Evolutionary conservation across 352 stramenopile genomes (phyloP).

Genomic region (Achlya hypogyna): DNA sequence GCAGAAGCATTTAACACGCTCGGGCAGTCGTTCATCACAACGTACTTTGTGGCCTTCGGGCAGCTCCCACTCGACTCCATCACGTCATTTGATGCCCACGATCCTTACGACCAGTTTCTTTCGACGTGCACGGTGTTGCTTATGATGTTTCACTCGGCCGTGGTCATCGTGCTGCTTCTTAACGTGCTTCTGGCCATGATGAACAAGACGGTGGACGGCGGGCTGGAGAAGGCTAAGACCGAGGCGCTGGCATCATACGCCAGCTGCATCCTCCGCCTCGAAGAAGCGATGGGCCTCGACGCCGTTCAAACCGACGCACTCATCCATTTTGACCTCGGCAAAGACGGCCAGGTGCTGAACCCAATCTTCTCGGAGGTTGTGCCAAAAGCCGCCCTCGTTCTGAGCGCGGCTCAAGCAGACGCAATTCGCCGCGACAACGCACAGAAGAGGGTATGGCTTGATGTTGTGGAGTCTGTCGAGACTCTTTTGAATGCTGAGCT

Average conservation of each 20-base stretch:
- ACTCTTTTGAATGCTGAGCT: background rate
- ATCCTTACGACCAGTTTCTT: background rate
- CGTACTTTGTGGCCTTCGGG: conserved; percentile 18
- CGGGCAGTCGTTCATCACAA: conserved; percentile 10
- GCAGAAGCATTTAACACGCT: conserved; percentile 11
- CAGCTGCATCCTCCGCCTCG: conserved; percentile 7
- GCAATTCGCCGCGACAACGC: background rate
- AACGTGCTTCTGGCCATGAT: conserved; percentile 17
- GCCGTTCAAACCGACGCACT: background rate
- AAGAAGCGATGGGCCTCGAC: conserved; percentile 13
- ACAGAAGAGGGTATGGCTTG: background rate
- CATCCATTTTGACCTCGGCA: background rate
- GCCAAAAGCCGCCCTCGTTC: background rate
- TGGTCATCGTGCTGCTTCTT: conserved; percentile 9
- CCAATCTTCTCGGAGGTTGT: conserved; percentile 13
- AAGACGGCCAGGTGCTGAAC: background rate
- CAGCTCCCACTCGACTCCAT: conserved; percentile 11
- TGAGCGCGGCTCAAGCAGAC: background rate
- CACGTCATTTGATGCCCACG: background rate
- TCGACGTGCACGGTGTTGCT: background rate
- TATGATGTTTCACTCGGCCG: conserved; percentile 19
- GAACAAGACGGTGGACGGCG: conserved; percentile 16
- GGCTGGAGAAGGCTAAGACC: conserved; percentile 14
- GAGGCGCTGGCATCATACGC: conserved; percentile 13
- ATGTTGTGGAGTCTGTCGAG: background rate